Percentiles rank a stretch among this genome's conserved stretches.
These are phyloP conservation scores for Colletotrichum sp. DNA, from an alignment of 2,329 filamentous ascomycete genomes.

Conservation along the genomic window DNA sequence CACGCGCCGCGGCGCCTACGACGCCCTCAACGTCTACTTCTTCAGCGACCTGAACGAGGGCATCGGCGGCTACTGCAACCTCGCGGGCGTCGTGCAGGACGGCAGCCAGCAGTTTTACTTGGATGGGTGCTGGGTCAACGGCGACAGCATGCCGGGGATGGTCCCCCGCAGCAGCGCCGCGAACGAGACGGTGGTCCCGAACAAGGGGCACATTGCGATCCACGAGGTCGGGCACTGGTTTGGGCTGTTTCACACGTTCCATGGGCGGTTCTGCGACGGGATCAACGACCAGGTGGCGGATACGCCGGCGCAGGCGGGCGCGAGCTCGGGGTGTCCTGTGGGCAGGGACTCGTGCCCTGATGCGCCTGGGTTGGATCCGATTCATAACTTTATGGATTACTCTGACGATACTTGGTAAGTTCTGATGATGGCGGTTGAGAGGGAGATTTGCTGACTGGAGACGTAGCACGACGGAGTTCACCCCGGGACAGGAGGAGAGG, in stretches of 20 bases:
- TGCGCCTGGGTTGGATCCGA: conserved; percentile 36
- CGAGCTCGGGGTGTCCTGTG: conserved; percentile 40
- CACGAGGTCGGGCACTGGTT: conserved; percentile 57
- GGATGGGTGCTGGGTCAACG: conserved; percentile 46
- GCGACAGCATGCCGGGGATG: conserved; percentile 42
- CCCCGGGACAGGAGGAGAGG: conserved; percentile 7
- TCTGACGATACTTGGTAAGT: conserved; percentile 37
- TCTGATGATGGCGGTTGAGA: not conserved
- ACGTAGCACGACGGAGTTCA: conserved; percentile 11
- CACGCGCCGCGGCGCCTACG: conserved; percentile 51
- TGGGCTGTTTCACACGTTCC: conserved; percentile 52
- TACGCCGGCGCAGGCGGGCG: conserved; percentile 41
- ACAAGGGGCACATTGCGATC: conserved; percentile 30
- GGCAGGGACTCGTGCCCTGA: conserved; percentile 39
- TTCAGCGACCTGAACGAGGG: conserved; percentile 24
- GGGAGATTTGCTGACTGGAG: not conserved
- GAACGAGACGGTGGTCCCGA: conserved; percentile 21
- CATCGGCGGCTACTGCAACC: conserved; percentile 33
- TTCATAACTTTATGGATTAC: conserved; percentile 46
- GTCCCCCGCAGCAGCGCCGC: conserved; percentile 31
- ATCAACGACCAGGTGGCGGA: conserved; percentile 44
- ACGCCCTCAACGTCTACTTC: conserved; percentile 50
- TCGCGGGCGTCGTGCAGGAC: conserved; percentile 38
- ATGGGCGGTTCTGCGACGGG: conserved; percentile 39
- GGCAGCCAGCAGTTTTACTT: conserved; percentile 38